phyloP scores from a whole-genome alignment of 371 early-diverging fungal species.

The Mortierella sp. region DNA sequence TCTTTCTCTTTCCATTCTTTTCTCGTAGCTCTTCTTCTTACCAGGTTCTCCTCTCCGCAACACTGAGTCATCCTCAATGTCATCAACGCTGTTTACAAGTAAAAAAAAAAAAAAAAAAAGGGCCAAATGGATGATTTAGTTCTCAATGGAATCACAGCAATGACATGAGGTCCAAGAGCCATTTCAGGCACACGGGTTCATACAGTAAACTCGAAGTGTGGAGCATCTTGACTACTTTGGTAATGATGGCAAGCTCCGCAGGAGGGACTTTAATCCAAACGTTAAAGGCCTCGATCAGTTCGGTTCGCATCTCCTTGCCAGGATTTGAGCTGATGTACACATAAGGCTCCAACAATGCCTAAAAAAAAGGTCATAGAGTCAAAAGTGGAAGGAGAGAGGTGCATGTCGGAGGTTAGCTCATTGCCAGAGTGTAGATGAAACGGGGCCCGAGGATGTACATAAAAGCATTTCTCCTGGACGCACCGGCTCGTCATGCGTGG shows the following conservation, averaged over 20 bases:
- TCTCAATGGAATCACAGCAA: not conserved
- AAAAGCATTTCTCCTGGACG: not conserved
- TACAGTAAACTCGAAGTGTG: conserved; percentile 94
- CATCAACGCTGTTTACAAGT: conserved; percentile 80
- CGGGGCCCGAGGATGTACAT: not conserved
- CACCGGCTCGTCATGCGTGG: conserved; percentile 40
- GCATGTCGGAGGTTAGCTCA: not conserved
- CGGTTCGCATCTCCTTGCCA: conserved; percentile 92
- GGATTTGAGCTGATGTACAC: conserved; percentile 82
- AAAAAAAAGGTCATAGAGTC: not conserved
- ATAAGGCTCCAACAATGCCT: conserved; percentile 84
- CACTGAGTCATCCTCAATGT: conserved; percentile 93
- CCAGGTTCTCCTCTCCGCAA: conserved; percentile 91
- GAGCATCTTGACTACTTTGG: conserved; percentile 90
- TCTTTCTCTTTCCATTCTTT: no score
- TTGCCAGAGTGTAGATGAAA: not conserved
- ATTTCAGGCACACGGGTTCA: conserved; percentile 26
- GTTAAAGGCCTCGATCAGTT: conserved; percentile 90
- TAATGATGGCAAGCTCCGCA: conserved; percentile 73
- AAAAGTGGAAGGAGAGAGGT: not conserved
- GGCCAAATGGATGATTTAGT: not conserved
- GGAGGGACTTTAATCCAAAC: conserved; percentile 85
- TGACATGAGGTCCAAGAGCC: no score
- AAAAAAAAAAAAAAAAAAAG: not conserved
- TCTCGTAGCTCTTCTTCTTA: conserved; percentile 12